A percentile compares a stretch with the other conserved stretches of the same genome.
phyloP scores from a whole-genome alignment of 2,329 filamentous ascomycete species.

The Stachybotrys chartarum region DNA sequence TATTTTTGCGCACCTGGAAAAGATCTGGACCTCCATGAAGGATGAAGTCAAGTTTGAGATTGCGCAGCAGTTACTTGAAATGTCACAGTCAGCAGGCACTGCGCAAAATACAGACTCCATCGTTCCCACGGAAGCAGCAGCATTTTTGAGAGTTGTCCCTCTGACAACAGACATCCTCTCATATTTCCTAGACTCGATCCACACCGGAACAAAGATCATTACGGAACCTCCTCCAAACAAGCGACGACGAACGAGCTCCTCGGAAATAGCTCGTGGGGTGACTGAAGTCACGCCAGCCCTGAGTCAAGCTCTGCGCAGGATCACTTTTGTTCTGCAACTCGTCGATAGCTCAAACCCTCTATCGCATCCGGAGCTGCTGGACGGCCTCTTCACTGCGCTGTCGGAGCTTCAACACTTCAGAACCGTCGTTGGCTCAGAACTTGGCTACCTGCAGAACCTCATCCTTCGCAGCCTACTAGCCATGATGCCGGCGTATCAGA shows the following conservation, averaged over 20 bases:
- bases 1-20: conserved; percentile 61
- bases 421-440: conserved; percentile 71
- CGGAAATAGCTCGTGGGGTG: conserved; percentile 54
- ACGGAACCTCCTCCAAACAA: conserved; percentile 69
- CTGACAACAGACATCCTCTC: conserved; percentile 67
- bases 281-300: conserved; percentile 59
- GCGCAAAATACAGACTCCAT: conserved; percentile 25
- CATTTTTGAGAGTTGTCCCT: conserved; percentile 66
- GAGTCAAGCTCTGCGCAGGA: conserved; percentile 60
- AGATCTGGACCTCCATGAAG: conserved; percentile 69
- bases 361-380: conserved; percentile 68
- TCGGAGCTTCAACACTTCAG: conserved; percentile 81
- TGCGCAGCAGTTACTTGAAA: conserved; percentile 55
- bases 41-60: conserved; percentile 51
- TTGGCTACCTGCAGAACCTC: conserved; percentile 84
- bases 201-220: conserved; percentile 65
- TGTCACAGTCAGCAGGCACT: conserved; percentile 40
- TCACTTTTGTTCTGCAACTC: conserved; percentile 83
- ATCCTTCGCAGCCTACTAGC: conserved; percentile 74
- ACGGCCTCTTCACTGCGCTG: conserved; percentile 75
- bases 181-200: conserved; percentile 66
- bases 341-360: conserved; percentile 74
- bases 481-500: conserved; percentile 73
- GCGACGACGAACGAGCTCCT: conserved; percentile 70
- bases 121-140: conserved; percentile 55